phyloP scores from a whole-genome alignment of 306 rosid species.

The Prinsepia uniflora region DNA sequence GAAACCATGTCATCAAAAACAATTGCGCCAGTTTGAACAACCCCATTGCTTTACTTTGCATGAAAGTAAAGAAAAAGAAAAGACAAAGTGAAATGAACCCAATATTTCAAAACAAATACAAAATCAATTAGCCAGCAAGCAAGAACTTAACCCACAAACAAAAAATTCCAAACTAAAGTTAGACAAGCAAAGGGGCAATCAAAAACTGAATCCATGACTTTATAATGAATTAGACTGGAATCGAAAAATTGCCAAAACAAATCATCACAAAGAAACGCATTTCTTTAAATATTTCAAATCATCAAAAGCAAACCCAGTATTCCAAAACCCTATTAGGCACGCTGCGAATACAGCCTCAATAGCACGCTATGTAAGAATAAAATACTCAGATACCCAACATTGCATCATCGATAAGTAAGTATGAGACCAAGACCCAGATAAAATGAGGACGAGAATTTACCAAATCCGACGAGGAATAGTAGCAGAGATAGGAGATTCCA shows the following conservation, averaged over 20 bases:
- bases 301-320: background rate
- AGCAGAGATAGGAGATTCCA: constrained; percentile 66
- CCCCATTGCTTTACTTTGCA: background rate
- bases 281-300: background rate
- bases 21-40: background rate
- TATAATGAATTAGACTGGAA: background rate
- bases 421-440: constrained; percentile 13
- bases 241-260: background rate
- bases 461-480: constrained; percentile 50
- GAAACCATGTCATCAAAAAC: too few relatives aligned
- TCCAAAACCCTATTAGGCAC: background rate
- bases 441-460: constrained; percentile 33
- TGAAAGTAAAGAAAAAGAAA: background rate
- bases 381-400: background rate
- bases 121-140: background rate
- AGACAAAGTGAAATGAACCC: constrained; percentile 5
- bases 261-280: background rate
- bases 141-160: background rate
- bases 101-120: background rate
- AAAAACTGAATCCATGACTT: background rate
- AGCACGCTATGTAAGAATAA: background rate
- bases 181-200: background rate
- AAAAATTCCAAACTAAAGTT: background rate
- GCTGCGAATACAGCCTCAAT: background rate
- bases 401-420: background rate